Evolutionary conservation across 75 land plant species (phyloP).

Genomic region (Sequoiadendron giganteum): DNA sequence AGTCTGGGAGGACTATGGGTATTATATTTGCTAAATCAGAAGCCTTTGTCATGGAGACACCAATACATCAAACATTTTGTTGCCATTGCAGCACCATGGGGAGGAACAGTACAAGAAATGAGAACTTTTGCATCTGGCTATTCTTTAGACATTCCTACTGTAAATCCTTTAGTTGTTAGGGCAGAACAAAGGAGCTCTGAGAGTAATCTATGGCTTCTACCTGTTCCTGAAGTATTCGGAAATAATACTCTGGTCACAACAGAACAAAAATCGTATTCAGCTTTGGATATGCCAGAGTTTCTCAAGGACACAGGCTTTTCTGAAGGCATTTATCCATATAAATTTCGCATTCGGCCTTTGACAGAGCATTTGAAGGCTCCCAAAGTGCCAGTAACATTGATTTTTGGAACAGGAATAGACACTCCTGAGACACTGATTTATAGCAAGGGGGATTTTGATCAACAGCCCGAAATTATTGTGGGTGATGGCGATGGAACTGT

Average conservation of each 20-base stretch:
- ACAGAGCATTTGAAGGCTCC: constrained; percentile 36
- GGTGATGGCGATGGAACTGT: constrained; percentile 99
- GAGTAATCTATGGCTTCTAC: constrained; percentile 92
- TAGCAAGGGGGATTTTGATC: constrained; percentile 60
- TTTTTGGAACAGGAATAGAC: constrained; percentile 57
- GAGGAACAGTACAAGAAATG: constrained; percentile 81
- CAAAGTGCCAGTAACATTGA: constrained; percentile 59
- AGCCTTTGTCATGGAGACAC: constrained; percentile 56
- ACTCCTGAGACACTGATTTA: constrained; percentile 75
- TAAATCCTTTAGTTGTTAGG: constrained; percentile 69
- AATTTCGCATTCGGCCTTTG: constrained; percentile 59
- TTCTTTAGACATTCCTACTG: constrained; percentile 72
- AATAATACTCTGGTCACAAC: constrained; percentile 48
- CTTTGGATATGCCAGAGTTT: constrained; percentile 56
- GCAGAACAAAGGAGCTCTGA: constrained; percentile 83
- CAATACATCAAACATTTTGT: constrained; percentile 72
- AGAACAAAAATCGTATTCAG: constrained; percentile 42
- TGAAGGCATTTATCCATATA: constrained; percentile 66
- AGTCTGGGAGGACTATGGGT: constrained; percentile 89
- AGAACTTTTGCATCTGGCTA: constrained; percentile 87
- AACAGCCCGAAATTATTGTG: constrained; percentile 55
- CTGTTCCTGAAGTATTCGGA: constrained; percentile 50
- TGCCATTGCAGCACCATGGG: constrained; percentile 87
- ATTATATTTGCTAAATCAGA: constrained; percentile 70
- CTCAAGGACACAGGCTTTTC: constrained; percentile 73